A percentile compares a stretch with the other conserved stretches of the same genome.
Conservation (phyloP, 2,329 filamentous ascomycete genomes). For the Beauveria pseudobassiana region DNA sequence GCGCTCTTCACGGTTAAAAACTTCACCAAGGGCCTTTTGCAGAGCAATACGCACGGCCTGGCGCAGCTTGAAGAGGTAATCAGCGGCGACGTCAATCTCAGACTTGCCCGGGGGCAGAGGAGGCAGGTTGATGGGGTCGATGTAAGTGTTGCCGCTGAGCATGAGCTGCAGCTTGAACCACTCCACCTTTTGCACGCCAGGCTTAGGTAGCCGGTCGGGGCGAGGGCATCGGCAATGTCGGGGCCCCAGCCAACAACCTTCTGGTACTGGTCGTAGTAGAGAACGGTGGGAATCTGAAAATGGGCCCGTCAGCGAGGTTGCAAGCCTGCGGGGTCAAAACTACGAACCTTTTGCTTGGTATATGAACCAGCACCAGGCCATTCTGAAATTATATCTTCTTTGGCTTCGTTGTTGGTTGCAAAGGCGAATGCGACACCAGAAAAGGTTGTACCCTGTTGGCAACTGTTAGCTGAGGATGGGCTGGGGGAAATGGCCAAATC, state of each 20-base stretch:
- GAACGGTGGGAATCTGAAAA: slow-evolving; percentile 88
- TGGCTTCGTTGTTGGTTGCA: slow-evolving; percentile 93
- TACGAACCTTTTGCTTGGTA: slow-evolving; percentile 87
- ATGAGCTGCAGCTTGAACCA: slow-evolving; percentile 99
- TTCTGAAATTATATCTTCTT: slow-evolving; percentile 98
- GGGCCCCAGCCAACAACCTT: slow-evolving; percentile 99
- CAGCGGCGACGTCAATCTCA: slow-evolving; percentile 97
- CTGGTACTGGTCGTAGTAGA: slow-evolving; percentile 99
- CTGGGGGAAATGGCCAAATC: neutral
- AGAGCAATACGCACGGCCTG: slow-evolving; percentile 94
- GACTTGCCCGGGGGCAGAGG: slow-evolving; percentile 96
- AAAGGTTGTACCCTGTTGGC: slow-evolving; percentile 79
- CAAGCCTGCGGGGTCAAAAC: neutral
- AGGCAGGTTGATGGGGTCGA: slow-evolving; percentile 96
- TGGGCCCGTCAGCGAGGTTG: neutral
- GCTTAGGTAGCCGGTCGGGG: slow-evolving; percentile 94
- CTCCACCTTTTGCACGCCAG: slow-evolving; percentile 96
- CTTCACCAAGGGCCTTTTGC: slow-evolving; percentile 92
- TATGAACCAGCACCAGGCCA: slow-evolving; percentile 97
- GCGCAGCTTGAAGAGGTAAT: slow-evolving; percentile 96
- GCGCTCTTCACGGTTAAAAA: slow-evolving; percentile 95
- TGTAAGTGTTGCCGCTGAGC: slow-evolving; percentile 97
- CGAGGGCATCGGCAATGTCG: slow-evolving; percentile 93
- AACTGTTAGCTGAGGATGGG: slow-evolving; percentile 11
- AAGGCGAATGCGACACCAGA: slow-evolving; percentile 96